These are phyloP conservation scores for Trichoderma breve DNA, from an alignment of 2,329 filamentous ascomycete species.

Conservation along the genomic window DNA sequence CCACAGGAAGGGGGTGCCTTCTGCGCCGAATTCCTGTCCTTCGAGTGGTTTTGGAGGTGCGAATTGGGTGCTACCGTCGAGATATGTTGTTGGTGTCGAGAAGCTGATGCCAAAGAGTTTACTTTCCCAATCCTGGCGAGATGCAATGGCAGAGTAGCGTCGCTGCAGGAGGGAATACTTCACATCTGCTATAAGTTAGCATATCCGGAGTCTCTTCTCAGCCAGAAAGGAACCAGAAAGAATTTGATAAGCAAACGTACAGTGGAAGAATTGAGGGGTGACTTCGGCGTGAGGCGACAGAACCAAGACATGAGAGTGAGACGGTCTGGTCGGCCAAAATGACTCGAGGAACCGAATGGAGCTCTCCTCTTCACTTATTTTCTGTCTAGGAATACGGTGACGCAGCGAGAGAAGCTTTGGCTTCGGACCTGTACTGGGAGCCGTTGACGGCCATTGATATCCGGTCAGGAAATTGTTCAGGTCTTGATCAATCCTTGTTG, in stretches of 20 bases:
- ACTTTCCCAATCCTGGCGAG: constrained; percentile 45
- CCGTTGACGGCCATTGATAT: constrained; percentile 65
- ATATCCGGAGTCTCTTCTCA: not conserved
- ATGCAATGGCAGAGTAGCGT: constrained; percentile 59
- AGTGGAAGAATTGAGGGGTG: constrained; percentile 79
- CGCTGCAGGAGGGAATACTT: constrained; percentile 77
- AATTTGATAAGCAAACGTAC: constrained; percentile 36
- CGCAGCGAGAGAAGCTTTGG: constrained; percentile 65
- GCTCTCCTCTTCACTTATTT: constrained; percentile 65
- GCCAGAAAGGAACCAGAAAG: not conserved
- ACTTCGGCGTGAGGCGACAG: constrained; percentile 80
- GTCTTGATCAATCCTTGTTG: constrained; percentile 63
- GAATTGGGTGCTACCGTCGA: constrained; percentile 61
- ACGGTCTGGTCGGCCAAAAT: constrained; percentile 72
- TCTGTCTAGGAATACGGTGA: constrained; percentile 65
- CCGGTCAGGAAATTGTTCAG: constrained; percentile 60
- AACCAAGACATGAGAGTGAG: constrained; percentile 73
- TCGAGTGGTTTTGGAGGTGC: constrained; percentile 37
- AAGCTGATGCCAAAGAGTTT: constrained; percentile 77
- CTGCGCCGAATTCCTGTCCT: constrained; percentile 27
- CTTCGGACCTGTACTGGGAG: constrained; percentile 37
- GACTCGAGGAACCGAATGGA: constrained; percentile 78
- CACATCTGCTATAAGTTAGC: constrained; percentile 50
- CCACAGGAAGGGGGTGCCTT: constrained; percentile 69
- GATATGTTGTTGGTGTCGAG: constrained; percentile 63